Conservation (phyloP, 208 protist species). For the Leptomonas seymouri region DNA sequence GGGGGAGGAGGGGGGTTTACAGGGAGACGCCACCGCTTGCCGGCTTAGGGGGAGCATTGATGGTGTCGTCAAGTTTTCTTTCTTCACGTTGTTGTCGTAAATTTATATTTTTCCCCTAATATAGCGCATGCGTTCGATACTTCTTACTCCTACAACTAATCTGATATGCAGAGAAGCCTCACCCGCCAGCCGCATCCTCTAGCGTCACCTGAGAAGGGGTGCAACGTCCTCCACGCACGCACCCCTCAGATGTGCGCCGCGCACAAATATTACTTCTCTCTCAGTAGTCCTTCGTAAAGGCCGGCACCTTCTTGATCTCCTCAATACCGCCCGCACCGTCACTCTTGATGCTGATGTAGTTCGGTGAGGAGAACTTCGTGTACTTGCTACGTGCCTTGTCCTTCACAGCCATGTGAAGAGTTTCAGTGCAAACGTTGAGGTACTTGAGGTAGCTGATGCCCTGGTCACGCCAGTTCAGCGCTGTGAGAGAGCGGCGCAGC, state of each 20-base stretch:
- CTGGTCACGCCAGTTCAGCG: slow-evolving; percentile 85
- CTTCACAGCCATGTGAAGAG: slow-evolving; percentile 81
- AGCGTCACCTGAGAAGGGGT: neutral
- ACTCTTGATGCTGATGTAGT: slow-evolving; percentile 63
- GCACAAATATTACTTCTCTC: slow-evolving; percentile 10
- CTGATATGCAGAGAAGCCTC: slow-evolving; percentile 10
- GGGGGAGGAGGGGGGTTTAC: too few species aligned
- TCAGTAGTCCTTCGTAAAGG: slow-evolving; percentile 82
- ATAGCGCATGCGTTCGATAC: slow-evolving; percentile 13
- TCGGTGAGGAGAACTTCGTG: slow-evolving; percentile 67
- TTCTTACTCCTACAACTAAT: slow-evolving; percentile 25
- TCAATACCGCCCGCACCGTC: slow-evolving; percentile 68
- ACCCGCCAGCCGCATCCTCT: neutral
- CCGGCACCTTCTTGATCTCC: slow-evolving; percentile 72
- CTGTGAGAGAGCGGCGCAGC: slow-evolving; percentile 58
- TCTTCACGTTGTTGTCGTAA: neutral
- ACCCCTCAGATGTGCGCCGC: neutral
- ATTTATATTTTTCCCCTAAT: slow-evolving; percentile 11
- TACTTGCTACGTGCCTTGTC: slow-evolving; percentile 71
- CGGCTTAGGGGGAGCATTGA: too few species aligned
- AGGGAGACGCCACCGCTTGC: too few species aligned
- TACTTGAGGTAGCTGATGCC: slow-evolving; percentile 93
- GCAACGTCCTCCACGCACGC: neutral
- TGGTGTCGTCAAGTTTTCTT: slow-evolving; percentile 4
- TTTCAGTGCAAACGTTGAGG: slow-evolving; percentile 88